phyloP scores from a whole-genome alignment of 139 green algal genomes.

The Ettlia oleoabundans region DNA sequence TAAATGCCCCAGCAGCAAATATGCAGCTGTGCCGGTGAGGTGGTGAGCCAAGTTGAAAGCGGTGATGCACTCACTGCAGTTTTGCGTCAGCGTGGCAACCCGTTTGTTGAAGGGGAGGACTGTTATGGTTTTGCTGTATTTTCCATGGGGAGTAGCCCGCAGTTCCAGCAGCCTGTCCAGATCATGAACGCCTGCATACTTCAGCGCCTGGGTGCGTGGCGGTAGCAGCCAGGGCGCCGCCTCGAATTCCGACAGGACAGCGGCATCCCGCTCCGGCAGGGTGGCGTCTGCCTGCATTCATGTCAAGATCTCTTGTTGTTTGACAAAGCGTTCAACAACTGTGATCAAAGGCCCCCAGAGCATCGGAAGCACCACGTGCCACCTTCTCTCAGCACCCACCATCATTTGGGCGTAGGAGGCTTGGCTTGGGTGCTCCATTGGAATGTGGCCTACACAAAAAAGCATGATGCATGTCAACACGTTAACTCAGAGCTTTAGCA shows the following conservation, averaged over 20 bases:
- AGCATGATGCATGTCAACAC: too few species aligned
- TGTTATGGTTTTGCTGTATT: neutral
- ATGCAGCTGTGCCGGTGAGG: neutral
- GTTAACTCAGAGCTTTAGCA: too few species aligned
- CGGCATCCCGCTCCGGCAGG: neutral
- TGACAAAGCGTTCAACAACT: neutral
- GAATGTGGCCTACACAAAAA: too few species aligned
- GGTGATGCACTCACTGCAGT: neutral
- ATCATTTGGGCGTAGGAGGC: neutral
- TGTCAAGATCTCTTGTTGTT: too few species aligned
- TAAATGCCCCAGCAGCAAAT: too few species aligned
- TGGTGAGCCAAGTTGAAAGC: neutral
- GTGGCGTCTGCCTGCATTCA: neutral
- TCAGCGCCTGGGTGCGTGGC: neutral
- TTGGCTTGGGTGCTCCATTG: neutral
- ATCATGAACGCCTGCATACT: slow-evolving; percentile 3
- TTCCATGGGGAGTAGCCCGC: neutral
- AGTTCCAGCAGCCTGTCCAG: neutral
- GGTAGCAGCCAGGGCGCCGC: slow-evolving; percentile 14
- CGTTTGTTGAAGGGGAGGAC: neutral
- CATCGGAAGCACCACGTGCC: neutral
- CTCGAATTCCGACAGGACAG: slow-evolving; percentile 1
- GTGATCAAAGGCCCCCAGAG: neutral
- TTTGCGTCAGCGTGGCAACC: neutral
- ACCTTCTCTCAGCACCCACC: too few species aligned